Evolutionary conservation across 2,329 filamentous ascomycete species (phyloP).

Genomic region (Phyllachora maydis): DNA sequence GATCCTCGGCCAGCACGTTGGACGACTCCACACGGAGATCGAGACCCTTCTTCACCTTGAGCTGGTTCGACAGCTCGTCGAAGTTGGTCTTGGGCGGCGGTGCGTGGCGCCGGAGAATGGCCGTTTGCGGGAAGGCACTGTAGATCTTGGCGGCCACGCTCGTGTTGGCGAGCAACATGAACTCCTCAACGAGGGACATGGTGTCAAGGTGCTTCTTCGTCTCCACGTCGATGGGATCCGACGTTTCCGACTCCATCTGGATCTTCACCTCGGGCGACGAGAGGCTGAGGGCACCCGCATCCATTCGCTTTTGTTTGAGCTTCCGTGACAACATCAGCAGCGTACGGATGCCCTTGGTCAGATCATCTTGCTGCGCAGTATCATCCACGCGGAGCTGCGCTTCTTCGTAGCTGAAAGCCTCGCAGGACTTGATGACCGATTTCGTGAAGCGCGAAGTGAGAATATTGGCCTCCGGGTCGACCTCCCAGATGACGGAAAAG

Average conservation of each 20-base stretch:
- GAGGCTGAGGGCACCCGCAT: conserved; percentile 82
- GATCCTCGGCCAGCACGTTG: conserved; percentile 78
- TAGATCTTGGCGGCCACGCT: conserved; percentile 84
- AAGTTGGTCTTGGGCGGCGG: conserved; percentile 92
- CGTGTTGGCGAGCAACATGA: conserved; percentile 97
- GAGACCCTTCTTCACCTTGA: conserved; percentile 68
- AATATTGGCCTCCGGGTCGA: conserved; percentile 69
- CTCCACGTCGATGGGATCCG: conserved; percentile 88
- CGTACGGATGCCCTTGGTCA: conserved; percentile 76
- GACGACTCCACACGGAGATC: conserved; percentile 72
- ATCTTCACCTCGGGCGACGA: conserved; percentile 97
- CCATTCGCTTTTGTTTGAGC: conserved; percentile 86
- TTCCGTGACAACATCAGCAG: conserved; percentile 81
- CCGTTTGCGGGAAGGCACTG: conserved; percentile 82
- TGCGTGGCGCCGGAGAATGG: conserved; percentile 77
- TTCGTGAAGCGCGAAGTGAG: conserved; percentile 81
- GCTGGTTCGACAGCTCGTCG: conserved; percentile 77
- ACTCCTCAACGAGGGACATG: conserved; percentile 94
- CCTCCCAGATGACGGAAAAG: conserved; percentile 76
- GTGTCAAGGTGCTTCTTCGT: conserved; percentile 88
- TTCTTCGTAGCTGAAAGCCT: conserved; percentile 95
- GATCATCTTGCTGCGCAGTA: conserved; percentile 62
- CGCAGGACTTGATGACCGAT: conserved; percentile 88
- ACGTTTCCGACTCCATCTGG: conserved; percentile 86
- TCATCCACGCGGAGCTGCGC: conserved; percentile 92